Base-by-base conservation (phyloP, 1,284 basidiomycete species). In the Apiotrichum gamsii region DNA sequence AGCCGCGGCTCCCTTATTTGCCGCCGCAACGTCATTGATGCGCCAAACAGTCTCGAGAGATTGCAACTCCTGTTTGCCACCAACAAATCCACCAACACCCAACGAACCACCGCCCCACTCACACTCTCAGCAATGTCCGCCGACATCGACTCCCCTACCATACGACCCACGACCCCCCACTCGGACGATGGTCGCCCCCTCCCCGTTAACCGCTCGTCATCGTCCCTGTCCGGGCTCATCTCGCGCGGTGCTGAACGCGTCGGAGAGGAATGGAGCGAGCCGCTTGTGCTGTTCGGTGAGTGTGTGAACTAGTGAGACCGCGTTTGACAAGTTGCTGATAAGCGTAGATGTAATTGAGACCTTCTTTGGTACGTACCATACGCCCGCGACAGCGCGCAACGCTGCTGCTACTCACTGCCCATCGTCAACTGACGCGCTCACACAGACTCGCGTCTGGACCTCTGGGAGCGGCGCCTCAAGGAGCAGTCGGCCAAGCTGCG, bases 401-500 rank as follows among this genome's bases (percentile, higher is more conserved):
- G n/a, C n/a, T n/a, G n/a, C n/a, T n/a, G n/a, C n/a, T n/a, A n/a
- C n/a, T 14, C 16, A 10, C 28, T 14, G 9, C 30, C 30, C 11
- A 11, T 24, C 14, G 13, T 8, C 19, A n/a, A n/a, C n/a, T n/a
- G n/a, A n/a, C n/a, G n/a, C n/a, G n/a, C n/a, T n/a, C n/a, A n/a
- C n/a, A 4, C 47, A 70, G 89, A 94, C 72, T 90, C 90, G 3
- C 83, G 87, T 56, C 76, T 95, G 53, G 91, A 95, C 69, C 79
- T 95, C 2, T 75, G 93, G 30, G 89, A 94, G 64, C 82, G 91
- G 31, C 82, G 82, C 47, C 79, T 93, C 28, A 84, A 88, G 70
- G 89, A 86, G 48, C 88, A 90, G 58, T 83, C 86, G 49, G 85
- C 89, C 52, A 78, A 81, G 47, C 77, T 94, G 52, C 89, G 86